Evolutionary conservation across 2,329 filamentous ascomycete genomes (phyloP).

Genomic region (Zelopaecilomyces penicillatus): DNA sequence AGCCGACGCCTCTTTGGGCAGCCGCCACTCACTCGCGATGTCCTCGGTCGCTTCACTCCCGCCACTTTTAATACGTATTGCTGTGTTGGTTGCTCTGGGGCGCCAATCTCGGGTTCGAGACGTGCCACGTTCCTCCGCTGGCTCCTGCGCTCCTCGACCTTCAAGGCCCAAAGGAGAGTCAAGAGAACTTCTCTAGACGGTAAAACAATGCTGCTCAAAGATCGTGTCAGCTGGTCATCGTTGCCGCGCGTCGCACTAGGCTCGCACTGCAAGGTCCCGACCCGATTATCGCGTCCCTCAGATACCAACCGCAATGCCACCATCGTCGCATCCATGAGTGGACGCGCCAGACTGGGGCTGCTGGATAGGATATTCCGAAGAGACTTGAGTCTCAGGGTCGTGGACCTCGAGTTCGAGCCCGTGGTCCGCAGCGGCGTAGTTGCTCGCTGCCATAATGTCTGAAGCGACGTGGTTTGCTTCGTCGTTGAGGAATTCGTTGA

Average conservation of each 20-base stretch:
- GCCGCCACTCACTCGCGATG: constrained; percentile 6
- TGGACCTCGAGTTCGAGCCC: constrained; percentile 43
- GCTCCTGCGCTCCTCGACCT: constrained; percentile 32
- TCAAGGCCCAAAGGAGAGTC: constrained; percentile 39
- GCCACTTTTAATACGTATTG: constrained; percentile 17
- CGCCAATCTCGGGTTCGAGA: constrained; percentile 18
- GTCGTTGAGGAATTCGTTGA: constrained; percentile 48
- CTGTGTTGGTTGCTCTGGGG: constrained; percentile 15
- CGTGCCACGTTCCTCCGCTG: constrained; percentile 13
- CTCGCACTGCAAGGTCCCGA: constrained; percentile 28
- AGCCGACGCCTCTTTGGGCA: constrained; percentile 13
- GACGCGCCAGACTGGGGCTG: constrained; percentile 68
- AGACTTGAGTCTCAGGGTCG: constrained; percentile 52
- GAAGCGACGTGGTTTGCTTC: constrained; percentile 37
- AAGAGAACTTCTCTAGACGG: constrained; percentile 41
- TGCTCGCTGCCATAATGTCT: constrained; percentile 41
- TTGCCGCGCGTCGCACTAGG: constrained; percentile 29
- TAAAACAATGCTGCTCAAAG: constrained; percentile 28
- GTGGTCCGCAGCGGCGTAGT: constrained; percentile 45
- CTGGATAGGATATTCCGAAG: constrained; percentile 61
- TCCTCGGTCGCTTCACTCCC: constrained; percentile 4
- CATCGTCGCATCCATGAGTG: constrained; percentile 65
- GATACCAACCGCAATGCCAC: constrained; percentile 63
- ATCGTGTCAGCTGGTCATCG: constrained; percentile 25
- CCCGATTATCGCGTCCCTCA: constrained; percentile 44